Evolutionary conservation across 73 alveolate species (phyloP), one percentile per base, ranked within the genome.

Genomic region (Paramecium bursaria): DNA sequence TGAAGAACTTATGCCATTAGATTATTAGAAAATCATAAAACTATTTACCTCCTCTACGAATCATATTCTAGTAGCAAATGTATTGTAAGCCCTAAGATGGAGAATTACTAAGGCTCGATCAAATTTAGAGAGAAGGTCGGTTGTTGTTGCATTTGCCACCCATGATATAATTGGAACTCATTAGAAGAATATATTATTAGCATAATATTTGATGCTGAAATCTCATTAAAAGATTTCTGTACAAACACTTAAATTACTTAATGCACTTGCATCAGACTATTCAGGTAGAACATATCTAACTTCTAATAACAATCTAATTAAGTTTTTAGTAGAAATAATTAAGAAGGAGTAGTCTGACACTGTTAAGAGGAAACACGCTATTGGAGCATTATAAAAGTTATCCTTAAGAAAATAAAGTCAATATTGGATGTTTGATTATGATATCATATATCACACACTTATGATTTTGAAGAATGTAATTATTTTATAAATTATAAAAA

Each of bases 401-500:
- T 95, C 99, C 1, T 89, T 97, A 26, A 86, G 99, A 33, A 86
- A 95, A 73, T 87, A 93, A 48, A 97, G 99, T n/a, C 94, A 97
- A 74, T 90, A 92, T 75, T 87, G 91, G 73, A 94, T 97, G 98
- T 92, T 97, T 21, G 93, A 97, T 77, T 90, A 95, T 51, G 96
- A 97, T 75, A 92, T 97, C 85, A 97, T 97, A n/a, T 93, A 95
- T 85, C 95, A 96, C 95, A 94, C 95, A n/a, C 97, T 93, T 3
- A 51, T 85, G 42, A 88, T 95, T 50, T 89, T 97, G 55, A 88
- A 91, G 50, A 82, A 47, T 25, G 82, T 67, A 67, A 67, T 0
- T 25, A 17, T 3, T 0, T 17, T 13, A 11, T n/a, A n/a, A 7
- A n/a, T 10, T 26, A 29, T 6, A 21, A 57, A 30, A 11, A 0